A percentile compares a stretch with the other conserved stretches of the same genome.
Evolutionary conservation across 495 filamentous ascomycete genomes (phyloP).

Genomic region (Pseudoneurospora amorphoporcata): DNA sequence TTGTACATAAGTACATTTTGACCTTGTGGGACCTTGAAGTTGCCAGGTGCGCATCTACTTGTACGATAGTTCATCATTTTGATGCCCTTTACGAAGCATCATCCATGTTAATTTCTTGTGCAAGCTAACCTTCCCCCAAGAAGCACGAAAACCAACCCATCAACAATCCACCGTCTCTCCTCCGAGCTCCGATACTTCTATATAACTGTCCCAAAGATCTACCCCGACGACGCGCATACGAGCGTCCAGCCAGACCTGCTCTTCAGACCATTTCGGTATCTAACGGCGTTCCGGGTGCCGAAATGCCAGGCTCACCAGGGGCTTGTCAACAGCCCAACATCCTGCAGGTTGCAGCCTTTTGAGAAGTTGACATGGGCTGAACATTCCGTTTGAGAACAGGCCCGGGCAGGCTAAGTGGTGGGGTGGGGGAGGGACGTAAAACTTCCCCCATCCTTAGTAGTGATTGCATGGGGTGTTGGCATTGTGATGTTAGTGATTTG

Average conservation of each 20-base stretch:
- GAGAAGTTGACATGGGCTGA: background rate
- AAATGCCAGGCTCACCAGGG: background rate
- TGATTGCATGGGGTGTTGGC: background rate
- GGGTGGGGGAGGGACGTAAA: background rate
- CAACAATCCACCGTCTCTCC: background rate
- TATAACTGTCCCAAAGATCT: background rate
- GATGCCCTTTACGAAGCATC: background rate
- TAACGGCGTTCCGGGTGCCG: background rate
- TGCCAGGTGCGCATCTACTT: background rate
- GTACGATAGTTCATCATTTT: background rate
- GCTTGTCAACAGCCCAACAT: background rate
- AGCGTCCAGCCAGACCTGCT: background rate
- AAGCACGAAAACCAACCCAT: background rate
- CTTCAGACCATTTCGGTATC: background rate
- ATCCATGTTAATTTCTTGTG: background rate
- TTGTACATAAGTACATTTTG: background rate
- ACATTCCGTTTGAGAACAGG: background rate
- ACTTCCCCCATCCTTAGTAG: background rate
- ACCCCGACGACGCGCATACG: background rate
- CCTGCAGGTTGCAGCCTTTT: background rate
- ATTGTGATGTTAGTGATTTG: background rate
- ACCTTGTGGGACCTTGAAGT: background rate
- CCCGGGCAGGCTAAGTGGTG: background rate
- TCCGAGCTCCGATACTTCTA: background rate
- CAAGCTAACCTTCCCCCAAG: background rate